phyloP scores from a whole-genome alignment of 1,284 basidiomycete genomes.

The Ceratobasidium sp. region DNA sequence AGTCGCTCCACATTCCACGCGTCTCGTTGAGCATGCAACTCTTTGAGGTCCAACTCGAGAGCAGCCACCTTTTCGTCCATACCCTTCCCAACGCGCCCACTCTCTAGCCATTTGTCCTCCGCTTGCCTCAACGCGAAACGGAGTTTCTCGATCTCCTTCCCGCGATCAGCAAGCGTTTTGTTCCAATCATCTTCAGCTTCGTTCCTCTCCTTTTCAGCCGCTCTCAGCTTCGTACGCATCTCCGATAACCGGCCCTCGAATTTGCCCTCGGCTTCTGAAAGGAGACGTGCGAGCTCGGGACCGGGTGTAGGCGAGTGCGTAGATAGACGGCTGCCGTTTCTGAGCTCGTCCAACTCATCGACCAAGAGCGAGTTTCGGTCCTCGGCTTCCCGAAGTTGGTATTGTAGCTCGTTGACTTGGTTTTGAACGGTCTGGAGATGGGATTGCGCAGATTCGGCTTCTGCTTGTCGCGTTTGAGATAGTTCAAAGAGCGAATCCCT shows the following conservation, averaged over 20 bases:
- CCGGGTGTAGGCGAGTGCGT: constrained; percentile 48
- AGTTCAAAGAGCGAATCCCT: constrained; percentile 86
- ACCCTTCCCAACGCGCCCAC: constrained; percentile 68
- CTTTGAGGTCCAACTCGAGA: constrained; percentile 68
- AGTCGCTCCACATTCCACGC: constrained; percentile 59
- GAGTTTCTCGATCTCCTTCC: constrained; percentile 81
- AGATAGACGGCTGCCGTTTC: constrained; percentile 40
- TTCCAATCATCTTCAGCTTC: constrained; percentile 90
- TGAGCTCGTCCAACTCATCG: constrained; percentile 74
- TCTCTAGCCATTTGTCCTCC: constrained; percentile 62
- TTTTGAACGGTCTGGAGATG: constrained; percentile 79
- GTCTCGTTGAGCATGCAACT: constrained; percentile 65
- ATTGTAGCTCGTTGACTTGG: constrained; percentile 84
- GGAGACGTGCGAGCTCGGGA: constrained; percentile 75
- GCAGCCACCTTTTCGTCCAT: constrained; percentile 68
- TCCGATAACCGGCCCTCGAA: constrained; percentile 81
- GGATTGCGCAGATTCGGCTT: constrained; percentile 82
- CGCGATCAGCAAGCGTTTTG: constrained; percentile 78
- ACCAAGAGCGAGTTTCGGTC: constrained; percentile 77
- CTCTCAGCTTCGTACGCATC: constrained; percentile 68
- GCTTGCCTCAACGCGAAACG: constrained; percentile 68
- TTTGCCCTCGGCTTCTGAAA: constrained; percentile 81
- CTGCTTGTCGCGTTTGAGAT: constrained; percentile 86
- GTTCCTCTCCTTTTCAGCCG: constrained; percentile 77
- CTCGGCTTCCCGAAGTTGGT: constrained; percentile 82